phyloP scores from a whole-genome alignment of 805 yeast genomes.

The Candida odintsovae region DNA sequence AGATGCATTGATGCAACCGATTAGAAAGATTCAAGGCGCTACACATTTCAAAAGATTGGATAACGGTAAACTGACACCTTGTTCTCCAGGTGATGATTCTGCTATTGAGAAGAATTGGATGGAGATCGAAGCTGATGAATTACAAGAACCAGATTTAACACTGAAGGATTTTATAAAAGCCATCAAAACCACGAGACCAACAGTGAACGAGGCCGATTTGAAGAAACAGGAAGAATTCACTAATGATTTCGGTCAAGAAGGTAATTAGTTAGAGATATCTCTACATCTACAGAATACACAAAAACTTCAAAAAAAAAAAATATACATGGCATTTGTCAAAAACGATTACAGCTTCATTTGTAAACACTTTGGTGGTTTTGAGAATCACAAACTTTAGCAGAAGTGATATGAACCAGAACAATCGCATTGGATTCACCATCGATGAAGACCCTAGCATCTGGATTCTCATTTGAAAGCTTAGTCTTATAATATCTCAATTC shows the following conservation, averaged over 20 bases:
- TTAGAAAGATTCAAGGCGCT: conserved; percentile 90
- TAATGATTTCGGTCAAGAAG: conserved; percentile 95
- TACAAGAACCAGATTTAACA: conserved; percentile 83
- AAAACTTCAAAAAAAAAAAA: background rate
- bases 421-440: conserved; percentile 59
- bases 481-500: conserved; percentile 57
- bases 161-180: conserved; percentile 93
- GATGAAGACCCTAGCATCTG: conserved; percentile 66
- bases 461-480: conserved; percentile 54
- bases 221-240: conserved; percentile 83
- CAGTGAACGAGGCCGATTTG: conserved; percentile 84
- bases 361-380: conserved; percentile 46
- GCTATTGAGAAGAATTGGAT: conserved; percentile 93
- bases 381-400: conserved; percentile 76
- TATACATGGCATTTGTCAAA: background rate
- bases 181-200: conserved; percentile 85
- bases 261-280: conserved; percentile 47
- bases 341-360: conserved; percentile 12
- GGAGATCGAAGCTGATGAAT: conserved; percentile 82
- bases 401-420: conserved; percentile 55
- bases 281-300: background rate
- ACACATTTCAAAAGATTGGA: conserved; percentile 79
- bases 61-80: conserved; percentile 65
- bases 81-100: conserved; percentile 92
- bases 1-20: conserved; percentile 97